Base-by-base conservation (phyloP, 108 stramenopile genomes). In the Nitzschia sp. region DNA sequence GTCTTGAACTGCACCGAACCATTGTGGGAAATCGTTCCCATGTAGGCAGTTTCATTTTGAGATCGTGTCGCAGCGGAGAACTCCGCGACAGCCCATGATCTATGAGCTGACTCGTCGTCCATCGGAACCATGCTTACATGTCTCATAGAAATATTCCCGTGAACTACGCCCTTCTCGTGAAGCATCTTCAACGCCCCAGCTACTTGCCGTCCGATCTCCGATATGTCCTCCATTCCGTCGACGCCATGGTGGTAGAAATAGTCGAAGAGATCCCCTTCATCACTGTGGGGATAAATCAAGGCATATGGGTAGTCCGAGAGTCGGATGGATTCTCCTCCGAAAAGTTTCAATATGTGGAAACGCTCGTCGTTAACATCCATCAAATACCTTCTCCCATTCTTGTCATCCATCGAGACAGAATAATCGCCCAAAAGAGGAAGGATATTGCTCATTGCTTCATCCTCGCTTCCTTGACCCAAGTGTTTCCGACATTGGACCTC, bases 211-310 rank as follows among this genome's bases (percentile, higher is more conserved):
- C 57, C 76, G 66, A 77, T 68, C n/a, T 71, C 54, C 3, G 51
- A 38, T 13, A 70, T 38, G 46, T 74, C 70, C 2, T 75, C 63
- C 34, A 60, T 62, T 24, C 58, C 58, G 3, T 63, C 42, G n/a
- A 58, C n/a, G n/a, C 75, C 79, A 23, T 71, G 73, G 46, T 75
- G 72, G 32, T 29, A 70, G 24, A 74, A 77, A 56, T 74, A 77
- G 46, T 82, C 83, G 23, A 70, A 66, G 3, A 92, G 60, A 53
- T 84, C 84, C 3, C 84, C 77, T 38, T 83, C 81, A 25, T 77
- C 81, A 27, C 64, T 33, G 28, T 69, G 62, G 19, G 82, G 84
- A 66, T 85, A 83, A 24, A 92, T 86, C 17, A 92, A 59, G n/a
- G 86, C 91, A 60, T 74, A 82, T 15, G 74, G 74, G 55, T 72